Evolutionary conservation across 2,329 filamentous ascomycete genomes (phyloP).

Genomic region (Emergomyces africanus): DNA sequence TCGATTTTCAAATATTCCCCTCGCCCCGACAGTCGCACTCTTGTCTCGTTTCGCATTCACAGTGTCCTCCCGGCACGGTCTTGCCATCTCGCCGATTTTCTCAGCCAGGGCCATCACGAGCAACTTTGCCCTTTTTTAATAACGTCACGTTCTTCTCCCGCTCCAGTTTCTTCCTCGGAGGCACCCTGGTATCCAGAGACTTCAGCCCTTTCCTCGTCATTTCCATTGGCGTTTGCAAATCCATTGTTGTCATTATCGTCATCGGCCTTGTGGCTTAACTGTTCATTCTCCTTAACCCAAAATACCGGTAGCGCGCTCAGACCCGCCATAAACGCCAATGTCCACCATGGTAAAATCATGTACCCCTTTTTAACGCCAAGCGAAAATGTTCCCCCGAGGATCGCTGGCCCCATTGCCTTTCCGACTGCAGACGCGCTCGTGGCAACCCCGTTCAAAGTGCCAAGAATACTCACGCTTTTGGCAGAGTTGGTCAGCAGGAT

Average conservation of each 20-base stretch:
- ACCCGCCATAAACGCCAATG: slow-evolving; percentile 50
- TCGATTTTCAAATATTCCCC: slow-evolving; percentile 7
- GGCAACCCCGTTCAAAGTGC: slow-evolving; percentile 82
- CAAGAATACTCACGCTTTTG: slow-evolving; percentile 59
- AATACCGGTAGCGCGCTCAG: slow-evolving; percentile 60
- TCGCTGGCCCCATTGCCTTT: slow-evolving; percentile 62
- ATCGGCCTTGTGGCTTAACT: slow-evolving; percentile 35
- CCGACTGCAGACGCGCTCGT: slow-evolving; percentile 73
- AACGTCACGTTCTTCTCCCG: not conserved
- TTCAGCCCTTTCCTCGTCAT: not conserved
- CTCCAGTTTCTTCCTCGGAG: not conserved
- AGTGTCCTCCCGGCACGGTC: no score
- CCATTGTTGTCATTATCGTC: slow-evolving; percentile 15
- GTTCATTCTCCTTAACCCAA: slow-evolving; percentile 62
- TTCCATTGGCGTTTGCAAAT: not conserved
- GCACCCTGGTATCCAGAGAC: not conserved
- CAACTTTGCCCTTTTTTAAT: not conserved
- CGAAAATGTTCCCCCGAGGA: slow-evolving; percentile 60
- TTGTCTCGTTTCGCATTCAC: not conserved
- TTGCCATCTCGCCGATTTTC: not conserved
- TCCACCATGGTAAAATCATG: slow-evolving; percentile 70
- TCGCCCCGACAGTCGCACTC: not conserved
- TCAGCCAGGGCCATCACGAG: not conserved
- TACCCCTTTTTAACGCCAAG: slow-evolving; percentile 65
- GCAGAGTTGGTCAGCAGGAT: slow-evolving; percentile 88